These are phyloP conservation scores for Monilinia fructicola DNA, from an alignment of 2,329 filamentous ascomycete species.

Conservation along the genomic window DNA sequence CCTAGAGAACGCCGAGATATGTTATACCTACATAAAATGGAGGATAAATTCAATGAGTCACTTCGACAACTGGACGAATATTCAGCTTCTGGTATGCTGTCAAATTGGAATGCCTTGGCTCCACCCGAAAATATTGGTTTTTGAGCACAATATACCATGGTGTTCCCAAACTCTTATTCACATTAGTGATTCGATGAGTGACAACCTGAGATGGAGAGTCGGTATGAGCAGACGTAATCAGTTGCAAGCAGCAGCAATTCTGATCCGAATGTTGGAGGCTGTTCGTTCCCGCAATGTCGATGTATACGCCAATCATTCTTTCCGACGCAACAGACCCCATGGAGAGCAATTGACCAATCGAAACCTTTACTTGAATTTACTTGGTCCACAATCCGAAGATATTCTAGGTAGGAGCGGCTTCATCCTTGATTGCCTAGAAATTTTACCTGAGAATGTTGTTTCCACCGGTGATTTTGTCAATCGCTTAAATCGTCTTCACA, in stretches of 20 bases:
- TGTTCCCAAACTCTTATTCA: slow-evolving; percentile 33
- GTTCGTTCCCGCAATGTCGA: slow-evolving; percentile 34
- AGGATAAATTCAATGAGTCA: slow-evolving; percentile 29
- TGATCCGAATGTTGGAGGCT: slow-evolving; percentile 36
- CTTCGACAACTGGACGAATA: slow-evolving; percentile 33
- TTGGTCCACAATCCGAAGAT: slow-evolving; percentile 29
- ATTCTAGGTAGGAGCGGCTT: slow-evolving; percentile 33
- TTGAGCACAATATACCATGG: slow-evolving; percentile 34
- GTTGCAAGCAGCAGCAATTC: slow-evolving; percentile 32
- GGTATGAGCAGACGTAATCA: slow-evolving; percentile 27
- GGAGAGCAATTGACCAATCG: slow-evolving; percentile 34
- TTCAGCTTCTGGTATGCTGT: slow-evolving; percentile 29
- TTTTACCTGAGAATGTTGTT: slow-evolving; percentile 34
- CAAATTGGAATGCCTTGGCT: slow-evolving; percentile 23
- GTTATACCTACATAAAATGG: slow-evolving; percentile 36
- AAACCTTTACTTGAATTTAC: slow-evolving; percentile 37
- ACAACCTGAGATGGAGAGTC: slow-evolving; percentile 29
- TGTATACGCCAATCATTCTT: slow-evolving; percentile 29
- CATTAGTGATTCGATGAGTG: slow-evolving; percentile 34
- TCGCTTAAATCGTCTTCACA: slow-evolving; percentile 21
- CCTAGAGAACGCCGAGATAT: slow-evolving; percentile 31
- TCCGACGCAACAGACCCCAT: slow-evolving; percentile 28
- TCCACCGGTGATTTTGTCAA: slow-evolving; percentile 31
- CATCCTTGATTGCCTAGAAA: slow-evolving; percentile 35
- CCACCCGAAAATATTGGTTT: slow-evolving; percentile 12